Conservation (phyloP, 805 yeast genomes). For the Starmerella roubikii region DNA sequence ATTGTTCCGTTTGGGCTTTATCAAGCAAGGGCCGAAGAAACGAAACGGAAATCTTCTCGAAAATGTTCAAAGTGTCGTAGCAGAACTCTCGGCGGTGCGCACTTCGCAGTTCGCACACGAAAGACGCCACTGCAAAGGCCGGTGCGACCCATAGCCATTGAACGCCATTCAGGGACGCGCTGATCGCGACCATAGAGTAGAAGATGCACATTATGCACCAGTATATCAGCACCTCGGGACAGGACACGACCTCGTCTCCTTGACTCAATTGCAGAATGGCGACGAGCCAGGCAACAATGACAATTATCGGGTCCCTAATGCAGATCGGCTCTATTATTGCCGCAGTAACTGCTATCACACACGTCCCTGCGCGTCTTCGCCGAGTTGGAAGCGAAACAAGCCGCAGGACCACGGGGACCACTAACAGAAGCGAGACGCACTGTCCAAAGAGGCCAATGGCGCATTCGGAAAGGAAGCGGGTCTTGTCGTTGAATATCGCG, state of each 20-base stretch:
- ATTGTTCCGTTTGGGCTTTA: no score
- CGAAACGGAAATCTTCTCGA: no score
- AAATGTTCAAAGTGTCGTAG: no score
- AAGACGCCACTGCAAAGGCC: no score
- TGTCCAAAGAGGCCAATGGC: background rate
- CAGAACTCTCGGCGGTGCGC: no score
- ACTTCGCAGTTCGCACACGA: no score
- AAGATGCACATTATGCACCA: conserved; percentile 10
- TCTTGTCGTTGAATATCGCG: background rate
- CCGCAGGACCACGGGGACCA: conserved; percentile 11
- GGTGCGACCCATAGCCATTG: no score
- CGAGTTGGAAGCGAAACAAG: conserved; percentile 5
- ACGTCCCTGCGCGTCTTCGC: conserved; percentile 15
- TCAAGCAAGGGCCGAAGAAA: no score
- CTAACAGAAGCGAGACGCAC: conserved; percentile 4
- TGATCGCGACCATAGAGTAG: no score
- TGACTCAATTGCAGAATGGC: no score
- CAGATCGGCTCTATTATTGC: conserved; percentile 8
- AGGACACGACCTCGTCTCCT: no score
- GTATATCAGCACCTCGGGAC: conserved; percentile 17
- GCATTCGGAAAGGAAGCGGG: background rate
- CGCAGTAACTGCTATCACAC: conserved; percentile 15
- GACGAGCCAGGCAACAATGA: conserved; percentile 6
- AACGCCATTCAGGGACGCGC: no score
- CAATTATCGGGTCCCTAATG: conserved; percentile 10